Evolutionary conservation across 169 alveolate species (phyloP).

Genomic region (Eimeria praecox): DNA sequence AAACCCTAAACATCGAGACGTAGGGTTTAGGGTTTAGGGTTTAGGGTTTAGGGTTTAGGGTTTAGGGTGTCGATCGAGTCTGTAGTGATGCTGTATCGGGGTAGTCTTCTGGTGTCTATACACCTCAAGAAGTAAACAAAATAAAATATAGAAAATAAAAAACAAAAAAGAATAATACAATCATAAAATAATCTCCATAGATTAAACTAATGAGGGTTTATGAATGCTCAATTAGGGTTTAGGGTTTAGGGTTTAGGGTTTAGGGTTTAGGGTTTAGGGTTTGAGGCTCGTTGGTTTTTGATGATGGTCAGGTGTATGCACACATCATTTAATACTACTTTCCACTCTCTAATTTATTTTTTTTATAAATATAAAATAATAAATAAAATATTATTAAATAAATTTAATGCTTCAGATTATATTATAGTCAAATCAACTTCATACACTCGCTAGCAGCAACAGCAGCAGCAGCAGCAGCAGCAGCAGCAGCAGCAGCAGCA

Average conservation of each 20-base stretch:
- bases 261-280: background rate
- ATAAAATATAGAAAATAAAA: background rate
- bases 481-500: slow-evolving; percentile 11
- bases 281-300: too few relatives aligned
- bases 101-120: background rate
- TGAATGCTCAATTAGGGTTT: too few relatives aligned
- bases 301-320: too few relatives aligned
- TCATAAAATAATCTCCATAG: background rate
- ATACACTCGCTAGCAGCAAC: background rate
- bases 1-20: background rate
- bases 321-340: background rate
- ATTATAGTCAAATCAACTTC: too few relatives aligned
- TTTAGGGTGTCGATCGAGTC: slow-evolving; percentile 9
- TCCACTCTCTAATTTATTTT: background rate
- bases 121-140: background rate
- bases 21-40: background rate
- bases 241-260: slow-evolving; percentile 39
- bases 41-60: slow-evolving; percentile 8
- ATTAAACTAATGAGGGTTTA: background rate
- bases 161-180: background rate
- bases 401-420: too few relatives aligned
- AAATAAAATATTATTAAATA: background rate
- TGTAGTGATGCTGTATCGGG: background rate
- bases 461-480: slow-evolving; percentile 17
- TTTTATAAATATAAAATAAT: background rate